Conservation (phyloP, 2,329 filamentous ascomycete genomes). For the Alternaria viburni region DNA sequence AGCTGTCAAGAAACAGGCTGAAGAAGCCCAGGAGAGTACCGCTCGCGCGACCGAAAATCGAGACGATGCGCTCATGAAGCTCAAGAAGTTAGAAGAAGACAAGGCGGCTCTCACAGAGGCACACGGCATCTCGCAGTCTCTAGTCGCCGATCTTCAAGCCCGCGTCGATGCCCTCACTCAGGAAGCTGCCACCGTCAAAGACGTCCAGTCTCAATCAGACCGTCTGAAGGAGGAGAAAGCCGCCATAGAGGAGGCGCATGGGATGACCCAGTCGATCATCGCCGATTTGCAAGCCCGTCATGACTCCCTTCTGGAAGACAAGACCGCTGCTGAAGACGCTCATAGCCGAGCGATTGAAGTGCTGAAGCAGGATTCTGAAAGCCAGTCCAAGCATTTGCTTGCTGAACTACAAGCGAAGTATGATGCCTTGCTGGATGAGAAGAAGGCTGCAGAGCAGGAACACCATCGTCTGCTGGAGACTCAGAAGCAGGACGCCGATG, state of each 20-base stretch:
- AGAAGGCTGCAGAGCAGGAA: slow-evolving; percentile 33
- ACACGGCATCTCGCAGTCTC: slow-evolving; percentile 27
- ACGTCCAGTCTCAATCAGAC: slow-evolving; percentile 20
- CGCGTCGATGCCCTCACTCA: slow-evolving; percentile 26
- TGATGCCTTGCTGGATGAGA: slow-evolving; percentile 36
- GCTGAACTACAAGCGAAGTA: slow-evolving; percentile 37
- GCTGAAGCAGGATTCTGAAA: slow-evolving; percentile 40
- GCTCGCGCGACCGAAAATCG: slow-evolving; percentile 32
- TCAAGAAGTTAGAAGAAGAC: slow-evolving; percentile 32
- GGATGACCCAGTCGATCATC: slow-evolving; percentile 33
- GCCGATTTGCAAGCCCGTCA: slow-evolving; percentile 40
- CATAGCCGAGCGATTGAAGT: slow-evolving; percentile 38
- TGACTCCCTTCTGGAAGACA: slow-evolving; percentile 38
- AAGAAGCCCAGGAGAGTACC: slow-evolving; percentile 26
- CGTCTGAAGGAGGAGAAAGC: slow-evolving; percentile 26
- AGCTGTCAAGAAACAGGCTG: slow-evolving; percentile 26
- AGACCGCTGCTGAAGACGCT: slow-evolving; percentile 36
- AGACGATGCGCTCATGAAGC: slow-evolving; percentile 29
- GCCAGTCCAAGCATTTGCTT: slow-evolving; percentile 33
- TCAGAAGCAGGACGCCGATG: slow-evolving; percentile 35
- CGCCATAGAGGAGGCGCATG: slow-evolving; percentile 26
- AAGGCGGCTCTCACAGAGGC: slow-evolving; percentile 28
- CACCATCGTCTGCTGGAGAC: slow-evolving; percentile 32
- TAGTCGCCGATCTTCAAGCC: slow-evolving; percentile 31
- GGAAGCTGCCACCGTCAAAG: slow-evolving; percentile 15